Evolutionary conservation across 164 flowering plant species (phyloP), one percentile per base, ranked within the genome.

Genomic region (Aristolochia californica): DNA sequence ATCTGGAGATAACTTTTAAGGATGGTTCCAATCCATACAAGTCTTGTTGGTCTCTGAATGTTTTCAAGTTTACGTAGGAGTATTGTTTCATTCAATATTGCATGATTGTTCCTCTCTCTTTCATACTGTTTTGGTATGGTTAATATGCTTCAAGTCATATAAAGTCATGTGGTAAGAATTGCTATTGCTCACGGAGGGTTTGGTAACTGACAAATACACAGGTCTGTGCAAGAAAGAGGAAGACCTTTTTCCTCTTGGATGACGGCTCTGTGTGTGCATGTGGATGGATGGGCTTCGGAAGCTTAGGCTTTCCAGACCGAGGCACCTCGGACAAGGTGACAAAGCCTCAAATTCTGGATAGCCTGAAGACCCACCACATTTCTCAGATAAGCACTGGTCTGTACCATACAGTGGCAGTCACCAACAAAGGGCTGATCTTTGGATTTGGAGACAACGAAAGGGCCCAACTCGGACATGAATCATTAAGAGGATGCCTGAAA

Each of bases 391-490:
- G 91, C 83, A 85, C 96, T 0, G 98, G 98, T 2, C 72, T 88
- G 38, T 88, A 88, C 74, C 98, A 91, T 74, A 84, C 96, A 18
- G 86, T 88, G 27, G 89, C 66, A 0, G 67, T 87, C 51, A 84
- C 91, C 24, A 71, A 69, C 52, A 71, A 53, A 45, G 98, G 96
- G 18, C 75, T 61, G 53, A 58, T 91, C 11, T 85, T 85, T 48
- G 98, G 98, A 5, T 86, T 91, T 63, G 96, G 96, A 45, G 98
- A 91, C 58, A 91, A 88, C 68, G 96, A 86, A 72, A 78, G 98
- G 64, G 95, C 82, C 14, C 98, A 88, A 58, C 95, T 91, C 21
- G 98, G 96, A 24, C 90, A 77, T 40, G 95, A 81, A 61, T 72
- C 80, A 0, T 65, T 88, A 65, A 72, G 96, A 72, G 83, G 73